Percentiles rank a stretch among this genome's conserved stretches.
phyloP scores from a whole-genome alignment of 2,329 filamentous ascomycete species.

The Geosmithia putterillii region DNA sequence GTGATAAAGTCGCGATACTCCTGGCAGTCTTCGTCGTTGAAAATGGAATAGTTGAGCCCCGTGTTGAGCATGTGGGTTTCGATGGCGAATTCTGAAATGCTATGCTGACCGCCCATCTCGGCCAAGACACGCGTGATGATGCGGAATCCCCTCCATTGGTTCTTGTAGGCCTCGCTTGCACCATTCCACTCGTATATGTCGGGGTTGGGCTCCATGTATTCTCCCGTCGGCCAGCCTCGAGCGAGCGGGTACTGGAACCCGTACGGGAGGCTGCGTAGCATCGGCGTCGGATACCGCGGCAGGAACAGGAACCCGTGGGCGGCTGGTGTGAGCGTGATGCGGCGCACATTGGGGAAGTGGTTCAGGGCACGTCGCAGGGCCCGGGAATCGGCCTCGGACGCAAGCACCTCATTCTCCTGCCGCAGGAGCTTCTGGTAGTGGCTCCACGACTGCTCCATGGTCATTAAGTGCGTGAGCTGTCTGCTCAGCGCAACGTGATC shows the following conservation, averaged over 20 bases:
- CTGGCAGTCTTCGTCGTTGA: constrained; percentile 9
- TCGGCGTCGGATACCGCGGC: constrained; percentile 27
- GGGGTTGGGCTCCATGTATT: neutral
- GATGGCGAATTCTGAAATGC: constrained; percentile 18
- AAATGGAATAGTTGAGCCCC: constrained; percentile 14
- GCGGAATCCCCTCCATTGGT: constrained; percentile 16
- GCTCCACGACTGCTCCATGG: constrained; percentile 6
- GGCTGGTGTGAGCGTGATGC: constrained; percentile 24
- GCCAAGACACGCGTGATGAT: constrained; percentile 5
- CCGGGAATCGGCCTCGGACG: constrained; percentile 11
- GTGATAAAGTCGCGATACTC: constrained; percentile 11
- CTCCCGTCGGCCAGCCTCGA: constrained; percentile 14
- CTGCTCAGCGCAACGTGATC: neutral
- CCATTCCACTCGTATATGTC: neutral
- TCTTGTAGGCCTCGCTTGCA: constrained; percentile 1
- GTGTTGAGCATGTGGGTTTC: constrained; percentile 12
- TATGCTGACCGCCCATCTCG: constrained; percentile 2
- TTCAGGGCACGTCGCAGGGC: constrained; percentile 17
- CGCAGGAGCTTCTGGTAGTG: constrained; percentile 18
- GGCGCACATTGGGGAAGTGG: constrained; percentile 19
- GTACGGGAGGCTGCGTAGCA: constrained; percentile 21
- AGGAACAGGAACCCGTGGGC: constrained; percentile 20
- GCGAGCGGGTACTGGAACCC: constrained; percentile 23
- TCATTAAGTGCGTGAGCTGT: neutral
- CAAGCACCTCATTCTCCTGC: constrained; percentile 17